Evolutionary conservation across 352 stramenopile genomes (phyloP).

Genomic region (Globisporangium abappressorium): DNA sequence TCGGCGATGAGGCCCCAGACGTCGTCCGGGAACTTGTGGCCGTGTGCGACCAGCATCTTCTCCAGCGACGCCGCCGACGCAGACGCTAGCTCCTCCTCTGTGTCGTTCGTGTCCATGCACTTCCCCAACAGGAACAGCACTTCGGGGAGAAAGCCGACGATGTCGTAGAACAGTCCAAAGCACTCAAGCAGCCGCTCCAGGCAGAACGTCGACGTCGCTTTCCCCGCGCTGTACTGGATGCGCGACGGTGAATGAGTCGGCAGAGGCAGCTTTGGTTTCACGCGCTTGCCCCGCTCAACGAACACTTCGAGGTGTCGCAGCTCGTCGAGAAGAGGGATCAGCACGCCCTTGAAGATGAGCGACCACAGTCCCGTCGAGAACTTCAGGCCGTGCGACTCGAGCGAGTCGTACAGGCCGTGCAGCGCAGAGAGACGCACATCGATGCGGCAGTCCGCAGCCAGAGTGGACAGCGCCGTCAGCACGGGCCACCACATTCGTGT

Average conservation of each 20-base stretch:
- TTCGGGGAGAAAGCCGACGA: conserved; percentile 72
- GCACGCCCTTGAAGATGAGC: conserved; percentile 82
- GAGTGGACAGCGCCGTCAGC: conserved; percentile 93
- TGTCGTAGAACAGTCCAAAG: conserved; percentile 81
- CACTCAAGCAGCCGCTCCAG: conserved; percentile 60
- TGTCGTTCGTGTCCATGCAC: conserved; percentile 74
- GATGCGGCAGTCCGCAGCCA: conserved; percentile 88
- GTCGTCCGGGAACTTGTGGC: conserved; percentile 76
- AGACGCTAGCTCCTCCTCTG: conserved; percentile 63
- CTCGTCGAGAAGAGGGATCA: conserved; percentile 83
- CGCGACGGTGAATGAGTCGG: conserved; percentile 18
- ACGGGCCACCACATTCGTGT: conserved; percentile 93
- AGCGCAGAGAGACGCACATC: conserved; percentile 83
- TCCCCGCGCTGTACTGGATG: conserved; percentile 38
- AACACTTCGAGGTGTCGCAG: conserved; percentile 65
- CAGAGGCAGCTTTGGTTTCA: conserved; percentile 41
- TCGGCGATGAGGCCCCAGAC: conserved; percentile 81
- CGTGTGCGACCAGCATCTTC: conserved; percentile 65
- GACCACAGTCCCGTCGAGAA: conserved; percentile 80
- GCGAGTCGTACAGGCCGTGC: conserved; percentile 66
- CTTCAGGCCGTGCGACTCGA: conserved; percentile 64
- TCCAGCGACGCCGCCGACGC: conserved; percentile 59
- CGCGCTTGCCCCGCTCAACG: conserved; percentile 41
- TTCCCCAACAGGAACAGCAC: conserved; percentile 74
- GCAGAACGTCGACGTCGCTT: conserved; percentile 65